Percentiles rank a stretch among this genome's conserved stretches.
Conservation (phyloP, 2,329 filamentous ascomycete genomes). For the Stagonosporopsis chrysanthemi region DNA sequence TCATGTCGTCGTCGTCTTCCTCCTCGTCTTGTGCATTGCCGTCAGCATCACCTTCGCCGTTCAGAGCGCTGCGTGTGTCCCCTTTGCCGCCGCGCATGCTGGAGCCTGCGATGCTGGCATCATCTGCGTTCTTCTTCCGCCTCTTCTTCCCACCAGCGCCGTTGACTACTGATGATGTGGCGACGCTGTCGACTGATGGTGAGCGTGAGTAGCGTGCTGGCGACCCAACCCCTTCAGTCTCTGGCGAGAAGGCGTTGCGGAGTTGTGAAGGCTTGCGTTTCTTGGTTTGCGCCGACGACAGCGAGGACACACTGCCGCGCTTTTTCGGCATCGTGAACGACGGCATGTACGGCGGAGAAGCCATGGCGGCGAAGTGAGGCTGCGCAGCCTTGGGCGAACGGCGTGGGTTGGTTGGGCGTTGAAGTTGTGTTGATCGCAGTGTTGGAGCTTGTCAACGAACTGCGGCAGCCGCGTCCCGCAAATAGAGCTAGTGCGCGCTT, state of each 20-base stretch:
- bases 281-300: slow-evolving; percentile 60
- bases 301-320: slow-evolving; percentile 64
- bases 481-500: slow-evolving; percentile 25
- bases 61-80: slow-evolving; percentile 45
- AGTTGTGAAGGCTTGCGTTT: slow-evolving; percentile 77
- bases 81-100: slow-evolving; percentile 38
- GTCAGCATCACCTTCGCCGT: slow-evolving; percentile 53
- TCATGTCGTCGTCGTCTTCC: slow-evolving; percentile 63
- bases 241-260: slow-evolving; percentile 81
- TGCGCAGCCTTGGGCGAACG: background rate
- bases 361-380: slow-evolving; percentile 50
- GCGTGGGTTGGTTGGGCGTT: background rate
- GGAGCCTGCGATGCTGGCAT: slow-evolving; percentile 48
- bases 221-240: slow-evolving; percentile 56
- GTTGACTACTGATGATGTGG: slow-evolving; percentile 58
- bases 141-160: slow-evolving; percentile 63
- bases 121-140: slow-evolving; percentile 46
- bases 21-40: slow-evolving; percentile 62
- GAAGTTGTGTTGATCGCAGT: slow-evolving; percentile 6
- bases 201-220: slow-evolving; percentile 67
- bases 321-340: slow-evolving; percentile 67
- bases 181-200: slow-evolving; percentile 68
- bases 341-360: slow-evolving; percentile 64
- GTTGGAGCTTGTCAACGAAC: slow-evolving; percentile 1
- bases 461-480: slow-evolving; percentile 23